phyloP scores from a whole-genome alignment of 1,139 yeast genomes.

The Pichia sp. region DNA sequence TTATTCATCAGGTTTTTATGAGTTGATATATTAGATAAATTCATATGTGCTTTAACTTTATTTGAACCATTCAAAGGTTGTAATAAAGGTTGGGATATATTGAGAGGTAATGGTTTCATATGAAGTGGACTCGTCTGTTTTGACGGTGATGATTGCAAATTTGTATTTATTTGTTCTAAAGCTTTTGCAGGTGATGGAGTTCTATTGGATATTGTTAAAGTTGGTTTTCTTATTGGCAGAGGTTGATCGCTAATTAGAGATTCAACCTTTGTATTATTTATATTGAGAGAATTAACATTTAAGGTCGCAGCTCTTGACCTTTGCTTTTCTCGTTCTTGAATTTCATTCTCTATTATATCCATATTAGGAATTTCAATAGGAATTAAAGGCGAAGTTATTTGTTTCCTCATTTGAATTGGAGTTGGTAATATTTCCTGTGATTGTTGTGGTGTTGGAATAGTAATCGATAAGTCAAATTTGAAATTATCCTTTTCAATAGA shows the following conservation, averaged over 20 bases:
- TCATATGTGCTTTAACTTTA: constrained; percentile 24
- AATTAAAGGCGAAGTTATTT: constrained; percentile 34
- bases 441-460: neutral
- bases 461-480: constrained; percentile 2
- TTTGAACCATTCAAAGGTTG: constrained; percentile 50
- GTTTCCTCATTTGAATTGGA: constrained; percentile 2
- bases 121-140: constrained; percentile 34
- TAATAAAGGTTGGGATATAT: constrained; percentile 38
- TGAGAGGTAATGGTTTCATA: constrained; percentile 48
- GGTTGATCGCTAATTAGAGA: constrained; percentile 10
- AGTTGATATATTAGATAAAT: constrained; percentile 6
- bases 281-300: constrained; percentile 3
- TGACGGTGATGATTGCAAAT: constrained; percentile 20
- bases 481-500: neutral
- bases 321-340: constrained; percentile 32
- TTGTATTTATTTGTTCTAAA: constrained; percentile 16
- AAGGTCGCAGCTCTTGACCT: constrained; percentile 44
- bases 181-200: constrained; percentile 26
- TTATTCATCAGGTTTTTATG: constrained; percentile 3
- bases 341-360: constrained; percentile 29
- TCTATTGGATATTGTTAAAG: constrained; percentile 18
- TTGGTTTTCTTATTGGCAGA: constrained; percentile 19
- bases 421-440: constrained; percentile 15
- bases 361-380: constrained; percentile 56
- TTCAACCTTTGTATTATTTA: constrained; percentile 8